Evolutionary conservation across 768 basidiomycete genomes (phyloP).

Genomic region (Kwoniella botswanensis): DNA sequence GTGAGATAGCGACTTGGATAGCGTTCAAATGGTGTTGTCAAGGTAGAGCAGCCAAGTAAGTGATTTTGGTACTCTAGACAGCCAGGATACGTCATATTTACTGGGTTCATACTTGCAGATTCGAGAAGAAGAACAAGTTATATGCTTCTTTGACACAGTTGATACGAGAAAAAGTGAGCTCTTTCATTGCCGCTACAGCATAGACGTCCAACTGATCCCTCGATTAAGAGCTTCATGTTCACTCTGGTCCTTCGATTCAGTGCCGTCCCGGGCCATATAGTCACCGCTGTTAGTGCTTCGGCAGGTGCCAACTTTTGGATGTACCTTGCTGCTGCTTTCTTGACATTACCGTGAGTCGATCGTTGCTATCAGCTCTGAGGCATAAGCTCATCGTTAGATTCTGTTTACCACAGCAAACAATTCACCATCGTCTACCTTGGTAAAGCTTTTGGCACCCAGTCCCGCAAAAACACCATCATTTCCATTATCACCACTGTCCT

Average conservation of each 20-base stretch:
- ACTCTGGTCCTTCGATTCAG: conserved; percentile 54
- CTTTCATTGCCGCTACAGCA: not conserved
- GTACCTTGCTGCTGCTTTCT: conserved; percentile 52
- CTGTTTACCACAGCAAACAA: conserved; percentile 43
- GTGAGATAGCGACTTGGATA: conserved; percentile 53
- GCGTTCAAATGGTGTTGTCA: conserved; percentile 54
- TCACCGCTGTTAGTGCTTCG: conserved; percentile 53
- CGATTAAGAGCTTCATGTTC: conserved; percentile 51
- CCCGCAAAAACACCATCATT: conserved; percentile 47
- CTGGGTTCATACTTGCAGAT: conserved; percentile 22
- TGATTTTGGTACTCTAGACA: not conserved
- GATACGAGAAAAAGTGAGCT: conserved; percentile 52
- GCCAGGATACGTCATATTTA: not conserved
- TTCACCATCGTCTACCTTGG: conserved; percentile 54
- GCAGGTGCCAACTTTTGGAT: conserved; percentile 53
- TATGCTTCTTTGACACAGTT: conserved; percentile 52
- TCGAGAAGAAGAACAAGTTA: conserved; percentile 55
- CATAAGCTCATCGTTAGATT: not conserved
- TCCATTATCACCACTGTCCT: conserved; percentile 41
- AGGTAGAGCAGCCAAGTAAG: conserved; percentile 50
- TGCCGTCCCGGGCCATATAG: conserved; percentile 55
- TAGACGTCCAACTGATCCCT: conserved; percentile 8
- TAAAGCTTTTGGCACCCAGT: conserved; percentile 48
- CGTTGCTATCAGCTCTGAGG: not conserved
- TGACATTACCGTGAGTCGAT: conserved; percentile 44